Evolutionary conservation across 305 asterid species (phyloP).

Genomic region (Solanum hybrid): DNA sequence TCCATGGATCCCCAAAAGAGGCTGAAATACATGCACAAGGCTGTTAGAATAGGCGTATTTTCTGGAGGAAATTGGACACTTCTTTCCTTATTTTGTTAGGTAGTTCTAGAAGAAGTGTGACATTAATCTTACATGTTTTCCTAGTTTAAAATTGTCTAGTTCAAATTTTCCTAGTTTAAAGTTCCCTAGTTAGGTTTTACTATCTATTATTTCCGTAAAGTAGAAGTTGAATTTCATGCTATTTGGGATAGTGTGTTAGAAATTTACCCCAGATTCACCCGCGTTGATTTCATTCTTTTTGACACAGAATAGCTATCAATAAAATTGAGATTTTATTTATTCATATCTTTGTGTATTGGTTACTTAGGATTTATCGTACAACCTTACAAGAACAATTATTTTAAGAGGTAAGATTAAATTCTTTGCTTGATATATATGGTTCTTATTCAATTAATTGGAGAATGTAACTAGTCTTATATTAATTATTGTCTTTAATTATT

Average conservation of each 20-base stretch:
- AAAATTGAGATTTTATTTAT: neutral
- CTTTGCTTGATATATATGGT: neutral
- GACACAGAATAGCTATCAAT: neutral
- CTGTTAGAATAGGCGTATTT: neutral
- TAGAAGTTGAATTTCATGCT: neutral
- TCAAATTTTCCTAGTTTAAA: neutral
- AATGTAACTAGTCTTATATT: neutral
- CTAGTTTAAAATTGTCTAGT: neutral
- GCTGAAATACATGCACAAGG: neutral
- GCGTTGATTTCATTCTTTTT: neutral
- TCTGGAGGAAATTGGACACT: neutral
- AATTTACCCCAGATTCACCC: neutral
- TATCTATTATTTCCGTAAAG: neutral
- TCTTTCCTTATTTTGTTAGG: neutral
- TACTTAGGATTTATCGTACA: neutral
- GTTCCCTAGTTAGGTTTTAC: neutral
- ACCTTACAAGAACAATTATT: neutral
- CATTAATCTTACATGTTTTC: neutral
- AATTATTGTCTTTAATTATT: neutral
- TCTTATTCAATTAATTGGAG: neutral
- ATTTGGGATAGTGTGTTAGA: neutral
- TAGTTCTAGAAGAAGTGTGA: neutral
- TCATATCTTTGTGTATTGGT: neutral
- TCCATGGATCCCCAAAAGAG: neutral
- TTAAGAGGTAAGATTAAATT: neutral